Evolutionary conservation across 352 stramenopile species (phyloP), one percentile per base, ranked within the genome.

Genomic region (Globisporangium middletonii): DNA sequence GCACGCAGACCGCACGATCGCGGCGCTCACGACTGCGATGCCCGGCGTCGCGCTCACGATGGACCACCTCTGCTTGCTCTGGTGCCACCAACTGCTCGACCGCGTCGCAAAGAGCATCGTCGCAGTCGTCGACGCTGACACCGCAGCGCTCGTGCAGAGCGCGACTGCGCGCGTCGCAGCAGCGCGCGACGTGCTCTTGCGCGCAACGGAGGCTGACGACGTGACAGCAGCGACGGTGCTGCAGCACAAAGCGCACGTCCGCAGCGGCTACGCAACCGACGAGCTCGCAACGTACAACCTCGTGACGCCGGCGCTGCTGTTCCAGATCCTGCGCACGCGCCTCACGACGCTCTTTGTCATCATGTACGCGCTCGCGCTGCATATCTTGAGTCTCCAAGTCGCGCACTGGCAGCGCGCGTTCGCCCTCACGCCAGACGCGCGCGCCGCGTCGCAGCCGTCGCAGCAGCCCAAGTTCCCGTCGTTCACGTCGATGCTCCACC

Each of bases 51-150:
- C 73, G 30, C 65, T 79, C 28, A 71, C 84, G 1, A 77, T 94
- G 48, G 86, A 94, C 52, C 86, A 96, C 45, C 67, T 89, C 19
- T 91, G 85, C 55, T 60, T 96, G 56, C 60, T 93, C 23, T 96
- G 86, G 86, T 96, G 86, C 57, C 78, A 92, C 63, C 77, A 94
- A 33, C 65, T 96, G 33, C 65, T 96, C 13, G 70, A 85, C 27
- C 62, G 63, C 35, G 69, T 96, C 4, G 79, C 82, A 0, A 54
- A 72, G 35, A 90, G 81, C 51, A 64, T 94, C 54, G 65, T 84
- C 43, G 75, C 71, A n/a, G 63, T 79, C 0, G 69, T 93, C 8
- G 75, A 95, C 57, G 51, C 65, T 0, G 58, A 78, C 2, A 80
- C 65, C 2, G 69, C 66, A 3, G 65, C 74, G 7, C 51, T 92